Conservation (phyloP, 1,284 basidiomycete genomes). For the Ustilago tritici region DNA sequence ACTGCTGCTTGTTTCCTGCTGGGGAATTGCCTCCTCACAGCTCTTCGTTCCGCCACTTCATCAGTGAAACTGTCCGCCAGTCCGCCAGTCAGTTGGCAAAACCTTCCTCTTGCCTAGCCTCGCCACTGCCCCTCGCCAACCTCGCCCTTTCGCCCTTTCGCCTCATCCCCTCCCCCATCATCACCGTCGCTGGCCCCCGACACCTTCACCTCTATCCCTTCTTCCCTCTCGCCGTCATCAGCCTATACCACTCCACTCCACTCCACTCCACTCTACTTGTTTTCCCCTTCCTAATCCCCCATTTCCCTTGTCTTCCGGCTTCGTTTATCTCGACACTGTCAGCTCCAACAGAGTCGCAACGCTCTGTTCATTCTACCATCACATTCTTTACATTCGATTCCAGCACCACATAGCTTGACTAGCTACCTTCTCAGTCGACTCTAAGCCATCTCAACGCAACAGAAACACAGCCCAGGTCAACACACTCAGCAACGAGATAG, state of each 20-base stretch:
- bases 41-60: neutral
- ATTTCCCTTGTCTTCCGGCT: neutral
- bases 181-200: neutral
- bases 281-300: slow-evolving; percentile 6
- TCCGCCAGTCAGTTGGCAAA: neutral
- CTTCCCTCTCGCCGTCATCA: slow-evolving; percentile 15
- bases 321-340: neutral
- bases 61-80: neutral
- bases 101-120: neutral
- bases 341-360: slow-evolving; percentile 5
- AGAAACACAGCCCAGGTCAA: neutral
- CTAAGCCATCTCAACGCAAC: neutral
- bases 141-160: neutral
- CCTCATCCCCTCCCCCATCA: neutral
- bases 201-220: slow-evolving; percentile 14
- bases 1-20: neutral
- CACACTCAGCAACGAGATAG: neutral
- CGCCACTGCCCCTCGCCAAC: neutral
- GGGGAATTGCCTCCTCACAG: neutral
- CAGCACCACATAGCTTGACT: neutral
- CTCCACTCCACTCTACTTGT: slow-evolving; percentile 20
- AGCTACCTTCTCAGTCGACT: neutral
- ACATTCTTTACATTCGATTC: slow-evolving; percentile 18
- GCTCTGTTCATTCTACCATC: neutral
- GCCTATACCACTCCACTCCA: slow-evolving; percentile 15